These are phyloP conservation scores for Rhodotorula sp. DNA, from an alignment of 1,284 basidiomycete species.

Conservation along the genomic window DNA sequence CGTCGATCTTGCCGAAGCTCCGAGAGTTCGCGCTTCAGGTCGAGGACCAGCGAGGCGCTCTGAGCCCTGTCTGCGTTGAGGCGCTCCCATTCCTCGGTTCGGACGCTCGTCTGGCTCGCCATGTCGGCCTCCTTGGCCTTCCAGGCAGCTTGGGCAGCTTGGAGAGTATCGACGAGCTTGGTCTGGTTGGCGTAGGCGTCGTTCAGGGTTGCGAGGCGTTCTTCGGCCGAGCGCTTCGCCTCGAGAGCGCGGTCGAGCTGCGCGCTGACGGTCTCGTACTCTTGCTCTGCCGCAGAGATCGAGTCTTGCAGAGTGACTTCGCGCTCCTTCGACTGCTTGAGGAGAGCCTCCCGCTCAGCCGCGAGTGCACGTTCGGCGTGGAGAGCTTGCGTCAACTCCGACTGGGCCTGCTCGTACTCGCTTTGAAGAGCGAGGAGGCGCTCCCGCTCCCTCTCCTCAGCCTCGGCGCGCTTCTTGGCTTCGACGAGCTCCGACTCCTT, in stretches of 20 bases:
- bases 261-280: slow-evolving; percentile 78
- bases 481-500: slow-evolving; percentile 83
- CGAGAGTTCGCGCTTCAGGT: slow-evolving; percentile 20
- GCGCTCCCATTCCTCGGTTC: slow-evolving; percentile 37
- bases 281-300: slow-evolving; percentile 67
- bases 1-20: slow-evolving; percentile 33
- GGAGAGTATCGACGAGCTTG: slow-evolving; percentile 36
- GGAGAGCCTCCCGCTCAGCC: slow-evolving; percentile 79
- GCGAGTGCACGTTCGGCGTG: slow-evolving; percentile 76
- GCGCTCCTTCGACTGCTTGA: slow-evolving; percentile 79
- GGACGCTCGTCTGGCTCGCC: slow-evolving; percentile 37
- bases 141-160: slow-evolving; percentile 34
- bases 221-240: slow-evolving; percentile 46
- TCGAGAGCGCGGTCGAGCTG: slow-evolving; percentile 78
- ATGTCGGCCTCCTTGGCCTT: slow-evolving; percentile 64
- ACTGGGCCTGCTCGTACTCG: slow-evolving; percentile 74
- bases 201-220: slow-evolving; percentile 32
- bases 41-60: not conserved
- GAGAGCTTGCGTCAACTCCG: slow-evolving; percentile 74
- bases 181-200: slow-evolving; percentile 37
- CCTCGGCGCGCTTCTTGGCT: slow-evolving; percentile 78
- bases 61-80: slow-evolving; percentile 26
- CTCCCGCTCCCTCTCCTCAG: slow-evolving; percentile 75
- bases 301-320: slow-evolving; percentile 85
- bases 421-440: slow-evolving; percentile 74